Base-by-base conservation (phyloP, 139 green algal species). In the Micromonas pusilla region DNA sequence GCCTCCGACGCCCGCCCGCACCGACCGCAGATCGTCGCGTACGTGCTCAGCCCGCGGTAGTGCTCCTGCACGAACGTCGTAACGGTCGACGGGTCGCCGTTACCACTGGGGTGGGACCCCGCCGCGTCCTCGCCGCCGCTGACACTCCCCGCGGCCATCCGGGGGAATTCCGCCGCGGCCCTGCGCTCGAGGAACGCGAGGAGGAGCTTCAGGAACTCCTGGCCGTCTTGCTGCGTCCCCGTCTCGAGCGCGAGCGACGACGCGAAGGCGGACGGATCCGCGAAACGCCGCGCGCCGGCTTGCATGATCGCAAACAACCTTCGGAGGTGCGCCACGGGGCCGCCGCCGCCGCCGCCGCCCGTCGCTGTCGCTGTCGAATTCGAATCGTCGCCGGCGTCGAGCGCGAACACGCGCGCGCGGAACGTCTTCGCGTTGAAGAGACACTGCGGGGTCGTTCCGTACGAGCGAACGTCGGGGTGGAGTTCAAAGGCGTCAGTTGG, bases 131-230 rank as follows among this genome's bases (percentile, higher is more conserved):
- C n/a, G n/a, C n/a, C n/a, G n/a, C n/a, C n/a, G n/a, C n/a, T n/a
- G n/a, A n/a, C n/a, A n/a, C n/a, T n/a, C n/a, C n/a, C n/a, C n/a
- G n/a, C n/a, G n/a, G n/a, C n/a, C n/a, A n/a, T n/a, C n/a, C n/a
- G n/a, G n/a, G n/a, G n/a, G n/a, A n/a, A n/a, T n/a, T n/a, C n/a
- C n/a, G n/a, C n/a, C n/a, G n/a, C 66, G 6, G 93, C 81, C 62
- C 74, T 36, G 0, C 70, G 39, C 83, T 97, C 92, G 80, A 97
- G 81, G 72, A 93, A 83, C 3, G 62, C 86, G 9, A 97, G 85
- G 70, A 97, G 88, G 72, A 97, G 88, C 87, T 96, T 97, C 36
- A 94, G 86, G 66, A 97, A 97, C 82, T 97, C 93, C 37, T 94
- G 88, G 0, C 93, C 89, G 79, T 97, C 93, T 84, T 93, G 92